Evolutionary conservation across 2,329 filamentous ascomycete species (phyloP).

Genomic region (Clonostachys chloroleuca): DNA sequence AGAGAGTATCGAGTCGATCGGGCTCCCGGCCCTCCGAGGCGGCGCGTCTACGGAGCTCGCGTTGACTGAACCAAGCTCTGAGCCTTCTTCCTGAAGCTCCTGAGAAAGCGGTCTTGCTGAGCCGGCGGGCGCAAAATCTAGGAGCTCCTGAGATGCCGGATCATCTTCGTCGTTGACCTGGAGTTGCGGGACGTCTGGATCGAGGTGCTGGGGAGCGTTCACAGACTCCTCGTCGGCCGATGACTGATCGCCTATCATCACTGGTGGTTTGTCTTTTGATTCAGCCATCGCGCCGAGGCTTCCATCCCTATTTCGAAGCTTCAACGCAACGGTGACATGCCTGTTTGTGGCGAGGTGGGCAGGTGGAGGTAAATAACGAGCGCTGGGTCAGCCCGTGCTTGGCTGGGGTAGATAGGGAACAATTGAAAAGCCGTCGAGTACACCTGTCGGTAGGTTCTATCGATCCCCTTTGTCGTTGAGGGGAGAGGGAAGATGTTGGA

Average conservation of each 20-base stretch:
- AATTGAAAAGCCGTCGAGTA: too few species aligned
- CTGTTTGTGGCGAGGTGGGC: background rate
- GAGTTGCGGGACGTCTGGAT: conserved; percentile 5
- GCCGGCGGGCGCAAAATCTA: background rate
- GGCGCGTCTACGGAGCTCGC: conserved; percentile 39
- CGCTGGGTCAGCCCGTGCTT: too few species aligned
- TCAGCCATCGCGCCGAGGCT: conserved; percentile 40
- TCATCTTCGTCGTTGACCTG: background rate
- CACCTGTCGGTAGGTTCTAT: too few species aligned
- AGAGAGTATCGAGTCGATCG: conserved; percentile 64
- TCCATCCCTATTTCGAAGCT: conserved; percentile 26
- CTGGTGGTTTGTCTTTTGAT: conserved; percentile 36
- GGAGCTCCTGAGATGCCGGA: conserved; percentile 20
- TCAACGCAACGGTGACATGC: conserved; percentile 5
- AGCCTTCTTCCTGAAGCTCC: conserved; percentile 29
- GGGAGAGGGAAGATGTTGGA: too few species aligned
- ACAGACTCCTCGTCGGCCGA: conserved; percentile 7
- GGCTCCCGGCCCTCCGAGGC: conserved; percentile 58
- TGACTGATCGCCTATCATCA: conserved; percentile 8
- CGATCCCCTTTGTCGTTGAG: too few species aligned
- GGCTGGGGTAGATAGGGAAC: too few species aligned
- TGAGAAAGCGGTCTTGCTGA: background rate
- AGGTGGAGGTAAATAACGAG: background rate
- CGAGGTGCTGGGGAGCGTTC: background rate
- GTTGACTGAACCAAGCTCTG: conserved; percentile 49